These are phyloP conservation scores for Lepiota brunneoincarnata DNA, from an alignment of 768 basidiomycete species.

Conservation along the genomic window DNA sequence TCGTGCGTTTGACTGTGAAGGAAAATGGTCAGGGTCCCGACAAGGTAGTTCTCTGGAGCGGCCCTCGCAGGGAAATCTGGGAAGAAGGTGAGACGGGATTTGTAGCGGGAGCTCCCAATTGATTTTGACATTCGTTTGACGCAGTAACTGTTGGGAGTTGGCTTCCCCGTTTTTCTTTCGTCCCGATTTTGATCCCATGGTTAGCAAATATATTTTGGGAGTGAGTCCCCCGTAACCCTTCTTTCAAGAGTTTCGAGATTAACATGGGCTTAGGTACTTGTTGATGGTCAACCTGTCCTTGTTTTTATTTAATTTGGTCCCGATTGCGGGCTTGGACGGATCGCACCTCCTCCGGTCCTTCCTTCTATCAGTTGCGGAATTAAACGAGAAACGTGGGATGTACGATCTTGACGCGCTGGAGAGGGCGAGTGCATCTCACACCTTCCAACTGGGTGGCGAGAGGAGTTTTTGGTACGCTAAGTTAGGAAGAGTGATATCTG, in stretches of 20 bases:
- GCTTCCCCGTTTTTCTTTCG: slow-evolving; percentile 37
- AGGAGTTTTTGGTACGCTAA: slow-evolving; percentile 7
- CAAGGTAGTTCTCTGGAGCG: slow-evolving; percentile 68
- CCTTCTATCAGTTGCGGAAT: slow-evolving; percentile 15
- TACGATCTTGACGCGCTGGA: slow-evolving; percentile 34
- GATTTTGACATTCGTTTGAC: neutral
- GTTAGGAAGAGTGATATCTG: slow-evolving; percentile 18
- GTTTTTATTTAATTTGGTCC: slow-evolving; percentile 80
- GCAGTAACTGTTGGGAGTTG: slow-evolving; percentile 53
- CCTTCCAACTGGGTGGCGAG: slow-evolving; percentile 6
- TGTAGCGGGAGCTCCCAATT: neutral
- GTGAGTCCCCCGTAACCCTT: slow-evolving; percentile 37
- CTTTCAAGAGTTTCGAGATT: neutral
- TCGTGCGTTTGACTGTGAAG: slow-evolving; percentile 54
- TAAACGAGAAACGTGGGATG: neutral
- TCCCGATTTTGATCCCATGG: slow-evolving; percentile 43
- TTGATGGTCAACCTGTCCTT: slow-evolving; percentile 70
- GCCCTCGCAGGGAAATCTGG: slow-evolving; percentile 61
- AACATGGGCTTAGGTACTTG: slow-evolving; percentile 45
- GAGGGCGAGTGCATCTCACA: slow-evolving; percentile 8
- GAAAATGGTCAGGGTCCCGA: slow-evolving; percentile 18
- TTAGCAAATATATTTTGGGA: slow-evolving; percentile 41
- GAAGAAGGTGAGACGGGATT: slow-evolving; percentile 52
- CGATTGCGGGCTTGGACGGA: slow-evolving; percentile 72
- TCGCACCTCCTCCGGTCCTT: slow-evolving; percentile 45